A percentile compares a stretch with the other conserved stretches of the same genome.
Evolutionary conservation across 495 filamentous ascomycete genomes (phyloP).

Genomic region (Trichoderma asperelloides): DNA sequence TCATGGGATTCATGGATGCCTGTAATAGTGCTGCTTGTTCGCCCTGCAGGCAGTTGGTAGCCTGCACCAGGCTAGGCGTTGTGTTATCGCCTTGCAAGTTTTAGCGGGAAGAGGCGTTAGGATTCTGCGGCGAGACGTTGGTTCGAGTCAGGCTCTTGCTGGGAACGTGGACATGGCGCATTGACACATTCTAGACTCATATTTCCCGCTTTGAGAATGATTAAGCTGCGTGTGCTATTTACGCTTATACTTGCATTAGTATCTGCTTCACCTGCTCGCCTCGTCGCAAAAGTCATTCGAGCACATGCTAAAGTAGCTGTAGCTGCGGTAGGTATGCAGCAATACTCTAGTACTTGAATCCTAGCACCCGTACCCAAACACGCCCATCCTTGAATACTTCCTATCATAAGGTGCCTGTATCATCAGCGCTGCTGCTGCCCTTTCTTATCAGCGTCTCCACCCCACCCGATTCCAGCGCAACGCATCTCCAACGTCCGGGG

Average conservation of each 20-base stretch:
- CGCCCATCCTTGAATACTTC: too few relatives aligned
- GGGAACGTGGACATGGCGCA: neutral
- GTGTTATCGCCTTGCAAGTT: neutral
- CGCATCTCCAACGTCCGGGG: neutral
- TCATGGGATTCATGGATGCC: neutral
- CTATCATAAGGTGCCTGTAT: neutral
- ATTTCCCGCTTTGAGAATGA: too few relatives aligned
- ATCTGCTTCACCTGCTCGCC: too few relatives aligned
- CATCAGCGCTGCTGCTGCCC: neutral
- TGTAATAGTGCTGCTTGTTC: neutral
- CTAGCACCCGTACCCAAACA: too few relatives aligned
- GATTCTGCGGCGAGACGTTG: neutral
- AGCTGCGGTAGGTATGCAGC: too few relatives aligned
- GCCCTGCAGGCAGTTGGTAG: neutral
- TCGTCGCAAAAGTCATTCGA: too few relatives aligned
- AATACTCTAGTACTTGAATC: neutral
- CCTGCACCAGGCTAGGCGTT: neutral
- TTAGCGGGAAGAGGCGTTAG: neutral
- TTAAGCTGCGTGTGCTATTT: too few relatives aligned
- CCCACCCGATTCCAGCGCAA: conserved; percentile 6
- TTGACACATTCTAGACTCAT: too few relatives aligned
- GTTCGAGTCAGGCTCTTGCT: neutral
- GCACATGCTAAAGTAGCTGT: too few relatives aligned
- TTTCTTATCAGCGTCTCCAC: conserved; percentile 4
- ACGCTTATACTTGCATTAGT: too few relatives aligned